Percentiles rank a stretch among this genome's conserved stretches.
phyloP scores from a whole-genome alignment of 1,284 basidiomycete genomes.

The Ganoderma sinense region DNA sequence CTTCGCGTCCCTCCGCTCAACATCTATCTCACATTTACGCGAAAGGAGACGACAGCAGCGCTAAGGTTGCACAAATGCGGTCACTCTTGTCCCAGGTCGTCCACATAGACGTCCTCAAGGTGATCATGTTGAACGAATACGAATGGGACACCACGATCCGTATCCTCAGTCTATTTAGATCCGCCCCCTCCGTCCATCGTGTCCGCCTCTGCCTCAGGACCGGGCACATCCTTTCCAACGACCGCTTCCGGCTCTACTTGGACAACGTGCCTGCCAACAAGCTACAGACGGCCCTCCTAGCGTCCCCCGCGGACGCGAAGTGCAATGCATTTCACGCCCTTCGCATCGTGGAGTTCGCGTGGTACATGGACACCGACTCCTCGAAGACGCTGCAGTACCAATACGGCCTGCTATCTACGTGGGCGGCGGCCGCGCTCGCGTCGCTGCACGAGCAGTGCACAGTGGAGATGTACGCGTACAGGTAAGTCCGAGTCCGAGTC shows the following conservation, averaged over 20 bases:
- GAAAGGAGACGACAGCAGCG: background rate
- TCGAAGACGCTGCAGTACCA: background rate
- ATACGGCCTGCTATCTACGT: background rate
- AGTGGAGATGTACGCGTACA: background rate
- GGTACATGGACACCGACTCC: background rate
- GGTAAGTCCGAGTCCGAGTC: background rate
- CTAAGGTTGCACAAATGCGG: background rate
- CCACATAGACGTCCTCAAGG: background rate
- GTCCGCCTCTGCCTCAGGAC: background rate
- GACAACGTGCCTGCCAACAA: background rate
- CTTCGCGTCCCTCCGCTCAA: background rate
- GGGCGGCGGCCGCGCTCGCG: background rate
- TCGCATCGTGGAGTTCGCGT: background rate
- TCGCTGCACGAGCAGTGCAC: background rate
- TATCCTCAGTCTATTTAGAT: background rate
- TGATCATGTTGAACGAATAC: background rate
- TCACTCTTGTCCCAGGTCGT: background rate
- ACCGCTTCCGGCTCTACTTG: too few relatives aligned
- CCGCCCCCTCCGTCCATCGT: background rate
- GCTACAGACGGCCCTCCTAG: background rate
- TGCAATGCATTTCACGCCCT: background rate
- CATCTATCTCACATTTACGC: background rate
- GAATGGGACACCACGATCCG: background rate
- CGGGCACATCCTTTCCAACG: background rate
- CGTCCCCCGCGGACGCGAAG: background rate